These are phyloP conservation scores for Pluteus cervinus DNA, from an alignment of 768 basidiomycete genomes.

Conservation along the genomic window DNA sequence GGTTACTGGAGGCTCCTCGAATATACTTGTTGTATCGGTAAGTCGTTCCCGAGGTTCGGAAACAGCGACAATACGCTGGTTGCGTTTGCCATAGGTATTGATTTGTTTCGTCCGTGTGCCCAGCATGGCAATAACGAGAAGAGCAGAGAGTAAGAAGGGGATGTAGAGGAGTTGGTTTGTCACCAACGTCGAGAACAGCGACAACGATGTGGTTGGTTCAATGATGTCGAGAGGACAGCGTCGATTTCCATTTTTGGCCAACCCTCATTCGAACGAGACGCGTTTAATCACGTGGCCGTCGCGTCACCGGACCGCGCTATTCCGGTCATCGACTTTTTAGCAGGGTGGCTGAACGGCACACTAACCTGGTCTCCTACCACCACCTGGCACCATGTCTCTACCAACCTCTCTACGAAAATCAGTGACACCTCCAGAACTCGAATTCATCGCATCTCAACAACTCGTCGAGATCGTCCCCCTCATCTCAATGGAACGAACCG, in stretches of 20 bases:
- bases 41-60: conserved; percentile 25
- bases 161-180: conserved; percentile 3
- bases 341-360: too few relatives aligned
- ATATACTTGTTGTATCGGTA: conserved; percentile 28
- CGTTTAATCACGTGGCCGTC: conserved; percentile 24
- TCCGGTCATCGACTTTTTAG: too few relatives aligned
- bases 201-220: not conserved
- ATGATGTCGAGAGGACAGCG: too few relatives aligned
- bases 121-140: conserved; percentile 36
- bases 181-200: not conserved
- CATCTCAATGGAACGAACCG: conserved; percentile 85
- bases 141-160: conserved; percentile 11
- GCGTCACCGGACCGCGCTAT: conserved; percentile 2
- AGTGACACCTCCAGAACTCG: conserved; percentile 79
- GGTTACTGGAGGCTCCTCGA: conserved; percentile 39
- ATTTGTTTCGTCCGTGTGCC: conserved; percentile 60
- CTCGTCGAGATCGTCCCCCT: conserved; percentile 82
- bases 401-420: conserved; percentile 66
- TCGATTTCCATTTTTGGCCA: conserved; percentile 15
- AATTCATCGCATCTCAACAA: conserved; percentile 82
- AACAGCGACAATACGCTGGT: conserved; percentile 51
- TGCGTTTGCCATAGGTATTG: conserved; percentile 58
- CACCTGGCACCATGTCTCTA: conserved; percentile 74
- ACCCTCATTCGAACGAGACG: conserved; percentile 13
- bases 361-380: too few relatives aligned